Evolutionary conservation across 2,329 filamentous ascomycete genomes (phyloP).

Genomic region (Ascocoryne sarcoides): DNA sequence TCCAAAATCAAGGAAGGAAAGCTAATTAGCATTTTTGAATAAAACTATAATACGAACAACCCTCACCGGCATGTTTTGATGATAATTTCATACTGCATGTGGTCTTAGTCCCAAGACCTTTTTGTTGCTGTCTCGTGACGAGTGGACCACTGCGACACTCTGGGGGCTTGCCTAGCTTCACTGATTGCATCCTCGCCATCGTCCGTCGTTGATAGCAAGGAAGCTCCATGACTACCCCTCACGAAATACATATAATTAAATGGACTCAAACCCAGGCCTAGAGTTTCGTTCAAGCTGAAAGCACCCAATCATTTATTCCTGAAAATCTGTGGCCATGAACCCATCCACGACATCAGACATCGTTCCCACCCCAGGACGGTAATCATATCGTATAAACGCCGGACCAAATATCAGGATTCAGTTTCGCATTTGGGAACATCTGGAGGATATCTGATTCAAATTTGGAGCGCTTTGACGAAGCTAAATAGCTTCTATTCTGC

Average conservation of each 20-base stretch:
- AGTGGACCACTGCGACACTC: no score
- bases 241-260: slow-evolving; percentile 10
- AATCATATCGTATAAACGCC: slow-evolving; percentile 7
- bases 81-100: no score
- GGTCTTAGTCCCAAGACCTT: no score
- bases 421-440: neutral
- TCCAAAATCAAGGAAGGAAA: no score
- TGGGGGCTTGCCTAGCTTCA: slow-evolving; percentile 1
- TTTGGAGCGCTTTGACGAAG: neutral
- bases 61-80: no score
- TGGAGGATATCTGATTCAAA: neutral
- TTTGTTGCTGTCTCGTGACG: no score
- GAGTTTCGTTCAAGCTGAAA: slow-evolving; percentile 22
- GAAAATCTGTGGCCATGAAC: slow-evolving; percentile 15
- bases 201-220: slow-evolving; percentile 11
- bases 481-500: neutral
- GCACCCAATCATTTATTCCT: slow-evolving; percentile 1
- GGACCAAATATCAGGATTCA: slow-evolving; percentile 5
- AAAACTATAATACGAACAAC: no score
- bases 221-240: neutral
- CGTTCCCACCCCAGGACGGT: slow-evolving; percentile 14
- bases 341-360: slow-evolving; percentile 10
- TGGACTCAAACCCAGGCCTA: slow-evolving; percentile 13
- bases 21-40: no score
- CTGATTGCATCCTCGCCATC: slow-evolving; percentile 5